phyloP scores from a whole-genome alignment of 495 filamentous ascomycete species.

The Penicillium canescens region DNA sequence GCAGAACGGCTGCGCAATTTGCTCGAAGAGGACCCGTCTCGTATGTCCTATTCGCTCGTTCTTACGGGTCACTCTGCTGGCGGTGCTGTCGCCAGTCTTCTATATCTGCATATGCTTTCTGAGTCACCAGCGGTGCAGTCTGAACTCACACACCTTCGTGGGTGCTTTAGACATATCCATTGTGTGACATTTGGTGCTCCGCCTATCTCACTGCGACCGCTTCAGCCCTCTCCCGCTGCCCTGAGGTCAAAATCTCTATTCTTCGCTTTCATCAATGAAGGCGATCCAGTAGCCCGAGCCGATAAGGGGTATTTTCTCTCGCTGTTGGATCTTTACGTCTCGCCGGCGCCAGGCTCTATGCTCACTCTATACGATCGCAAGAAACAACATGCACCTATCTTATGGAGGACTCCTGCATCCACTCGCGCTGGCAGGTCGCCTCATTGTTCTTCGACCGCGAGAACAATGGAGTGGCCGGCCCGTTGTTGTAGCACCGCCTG shows the following conservation, averaged over 20 bases:
- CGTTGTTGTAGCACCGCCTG: background rate
- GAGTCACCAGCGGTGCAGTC: conserved; percentile 45
- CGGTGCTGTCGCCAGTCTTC: conserved; percentile 73
- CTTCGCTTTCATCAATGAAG: conserved; percentile 78
- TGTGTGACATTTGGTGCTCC: conserved; percentile 83
- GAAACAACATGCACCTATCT: background rate
- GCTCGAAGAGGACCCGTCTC: conserved; percentile 67
- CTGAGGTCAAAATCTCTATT: conserved; percentile 63
- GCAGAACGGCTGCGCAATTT: conserved; percentile 66
- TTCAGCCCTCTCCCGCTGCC: conserved; percentile 54
- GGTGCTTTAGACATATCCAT: conserved; percentile 71
- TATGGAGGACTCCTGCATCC: conserved; percentile 63
- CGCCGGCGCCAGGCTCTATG: conserved; percentile 52
- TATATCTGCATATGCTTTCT: conserved; percentile 78
- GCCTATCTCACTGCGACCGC: conserved; percentile 68
- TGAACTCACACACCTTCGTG: conserved; percentile 65
- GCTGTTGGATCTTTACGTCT: conserved; percentile 67
- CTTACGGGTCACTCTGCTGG: conserved; percentile 85
- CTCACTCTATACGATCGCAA: conserved; percentile 10
- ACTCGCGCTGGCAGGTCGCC: conserved; percentile 66
- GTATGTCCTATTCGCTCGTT: conserved; percentile 66
- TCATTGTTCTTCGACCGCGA: conserved; percentile 59
- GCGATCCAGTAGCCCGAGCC: conserved; percentile 75
- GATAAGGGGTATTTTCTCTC: conserved; percentile 72
- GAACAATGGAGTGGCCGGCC: conserved; percentile 3